phyloP scores from a whole-genome alignment of 192 early-diverging fungal genomes.

The Geranomyces variabilis region DNA sequence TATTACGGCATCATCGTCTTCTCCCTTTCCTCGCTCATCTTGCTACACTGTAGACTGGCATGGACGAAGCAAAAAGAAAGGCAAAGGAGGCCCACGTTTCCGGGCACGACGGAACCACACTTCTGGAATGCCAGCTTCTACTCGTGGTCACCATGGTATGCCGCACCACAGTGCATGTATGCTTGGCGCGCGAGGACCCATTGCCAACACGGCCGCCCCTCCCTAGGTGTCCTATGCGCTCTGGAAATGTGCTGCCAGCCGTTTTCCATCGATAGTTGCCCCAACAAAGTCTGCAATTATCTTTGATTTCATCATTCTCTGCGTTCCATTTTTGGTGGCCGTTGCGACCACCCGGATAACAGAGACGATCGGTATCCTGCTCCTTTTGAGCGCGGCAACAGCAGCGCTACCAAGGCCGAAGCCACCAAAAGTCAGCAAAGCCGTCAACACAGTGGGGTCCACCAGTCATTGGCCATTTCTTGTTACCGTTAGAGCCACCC shows the following conservation, averaged over 20 bases:
- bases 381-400: constrained; percentile 10
- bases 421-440: constrained; percentile 3
- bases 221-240: constrained; percentile 34
- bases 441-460: neutral
- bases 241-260: constrained; percentile 22
- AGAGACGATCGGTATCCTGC: neutral
- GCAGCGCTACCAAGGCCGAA: neutral
- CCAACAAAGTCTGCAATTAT: neutral
- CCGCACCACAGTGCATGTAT: constrained; percentile 14
- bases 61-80: constrained; percentile 31
- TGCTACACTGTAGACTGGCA: neutral
- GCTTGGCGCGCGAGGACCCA: neutral
- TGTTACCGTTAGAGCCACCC: constrained; percentile 32
- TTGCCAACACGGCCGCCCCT: neutral
- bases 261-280: neutral
- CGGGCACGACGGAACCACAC: constrained; percentile 45
- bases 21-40: no score
- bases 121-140: constrained; percentile 38
- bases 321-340: constrained; percentile 32
- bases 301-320: constrained; percentile 32
- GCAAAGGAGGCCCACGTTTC: constrained; percentile 49
- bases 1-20: no score
- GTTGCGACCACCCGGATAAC: constrained; percentile 13
- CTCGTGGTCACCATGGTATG: constrained; percentile 35
- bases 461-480: constrained; percentile 15